Conservation (phyloP, 2,329 filamentous ascomycete genomes). For the Diplodia intermedia region DNA sequence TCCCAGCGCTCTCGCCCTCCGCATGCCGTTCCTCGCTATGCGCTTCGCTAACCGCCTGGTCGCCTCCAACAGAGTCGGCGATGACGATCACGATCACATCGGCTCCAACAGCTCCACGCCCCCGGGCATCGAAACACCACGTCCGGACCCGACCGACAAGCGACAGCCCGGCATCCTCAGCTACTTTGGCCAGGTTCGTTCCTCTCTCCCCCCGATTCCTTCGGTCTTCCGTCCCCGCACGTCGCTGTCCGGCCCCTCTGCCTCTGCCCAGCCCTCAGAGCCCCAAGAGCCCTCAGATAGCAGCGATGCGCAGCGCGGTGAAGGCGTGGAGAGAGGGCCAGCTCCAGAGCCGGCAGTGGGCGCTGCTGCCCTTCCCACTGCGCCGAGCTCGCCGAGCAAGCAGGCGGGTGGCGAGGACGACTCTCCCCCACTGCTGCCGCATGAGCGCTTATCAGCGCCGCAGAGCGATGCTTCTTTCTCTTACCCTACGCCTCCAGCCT, state of each 20-base stretch:
- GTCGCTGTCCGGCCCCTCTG: constrained; percentile 48
- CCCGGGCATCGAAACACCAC: constrained; percentile 89
- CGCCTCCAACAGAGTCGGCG: constrained; percentile 52
- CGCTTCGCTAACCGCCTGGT: constrained; percentile 45
- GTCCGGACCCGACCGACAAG: constrained; percentile 93
- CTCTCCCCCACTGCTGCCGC: constrained; percentile 46
- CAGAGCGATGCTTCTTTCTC: constrained; percentile 36
- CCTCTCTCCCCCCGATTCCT: constrained; percentile 54
- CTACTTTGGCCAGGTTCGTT: constrained; percentile 99
- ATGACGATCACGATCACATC: constrained; percentile 76
- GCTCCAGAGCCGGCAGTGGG: constrained; percentile 25
- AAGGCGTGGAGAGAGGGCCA: neutral
- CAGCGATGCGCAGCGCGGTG: constrained; percentile 33
- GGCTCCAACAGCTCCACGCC: constrained; percentile 83
- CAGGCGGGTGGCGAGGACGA: constrained; percentile 34
- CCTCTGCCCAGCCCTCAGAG: constrained; percentile 47
- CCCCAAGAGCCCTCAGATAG: constrained; percentile 36
- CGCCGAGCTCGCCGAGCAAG: constrained; percentile 43
- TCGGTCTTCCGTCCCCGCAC: constrained; percentile 57
- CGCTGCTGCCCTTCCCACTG: constrained; percentile 40
- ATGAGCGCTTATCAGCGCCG: constrained; percentile 41
- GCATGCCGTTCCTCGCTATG: constrained; percentile 36
- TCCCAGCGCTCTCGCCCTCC: constrained; percentile 28
- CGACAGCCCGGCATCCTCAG: constrained; percentile 89
- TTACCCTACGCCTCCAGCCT: constrained; percentile 52